Conservation (phyloP, 2,329 filamentous ascomycete genomes). For the Lecanosticta acicola region DNA sequence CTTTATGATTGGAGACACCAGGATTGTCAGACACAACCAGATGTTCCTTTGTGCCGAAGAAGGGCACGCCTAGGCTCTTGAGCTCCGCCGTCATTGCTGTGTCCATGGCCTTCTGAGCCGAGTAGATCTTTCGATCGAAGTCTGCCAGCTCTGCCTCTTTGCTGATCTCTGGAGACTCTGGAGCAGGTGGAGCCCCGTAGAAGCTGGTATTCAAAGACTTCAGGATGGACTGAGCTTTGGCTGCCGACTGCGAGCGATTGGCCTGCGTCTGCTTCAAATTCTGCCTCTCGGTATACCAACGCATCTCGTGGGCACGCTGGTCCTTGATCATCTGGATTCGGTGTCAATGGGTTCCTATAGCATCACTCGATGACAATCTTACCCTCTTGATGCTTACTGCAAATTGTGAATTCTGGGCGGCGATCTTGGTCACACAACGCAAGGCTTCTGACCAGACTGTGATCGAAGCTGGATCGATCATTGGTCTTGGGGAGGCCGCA, state of each 20-base stretch:
- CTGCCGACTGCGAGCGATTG: slow-evolving; percentile 24
- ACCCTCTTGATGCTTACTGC: slow-evolving; percentile 37
- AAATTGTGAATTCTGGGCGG: slow-evolving; percentile 41
- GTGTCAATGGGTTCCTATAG: slow-evolving; percentile 22
- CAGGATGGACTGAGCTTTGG: slow-evolving; percentile 30
- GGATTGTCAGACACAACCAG: slow-evolving; percentile 35
- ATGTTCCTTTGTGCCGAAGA: slow-evolving; percentile 50
- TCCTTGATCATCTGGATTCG: slow-evolving; percentile 52
- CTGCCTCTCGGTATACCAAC: slow-evolving; percentile 45
- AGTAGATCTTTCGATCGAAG: slow-evolving; percentile 60
- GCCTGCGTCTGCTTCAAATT: slow-evolving; percentile 31
- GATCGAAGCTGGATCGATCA: slow-evolving; percentile 44
- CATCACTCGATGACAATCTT: slow-evolving; percentile 9
- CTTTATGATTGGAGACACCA: slow-evolving; percentile 12
- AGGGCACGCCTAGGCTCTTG: slow-evolving; percentile 54
- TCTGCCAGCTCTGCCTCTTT: slow-evolving; percentile 50
- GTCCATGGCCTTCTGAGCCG: slow-evolving; percentile 55
- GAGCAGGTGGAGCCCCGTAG: slow-evolving; percentile 9
- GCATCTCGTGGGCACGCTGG: slow-evolving; percentile 57
- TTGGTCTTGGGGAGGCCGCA: slow-evolving; percentile 19
- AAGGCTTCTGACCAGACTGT: slow-evolving; percentile 45
- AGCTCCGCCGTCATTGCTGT: slow-evolving; percentile 53
- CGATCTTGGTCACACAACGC: slow-evolving; percentile 44
- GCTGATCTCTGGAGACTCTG: slow-evolving; percentile 14
- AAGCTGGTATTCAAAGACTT: slow-evolving; percentile 21